A percentile compares a stretch with the other conserved stretches of the same genome.
Evolutionary conservation across 805 yeast species (phyloP).

Genomic region (Candida patagonica): DNA sequence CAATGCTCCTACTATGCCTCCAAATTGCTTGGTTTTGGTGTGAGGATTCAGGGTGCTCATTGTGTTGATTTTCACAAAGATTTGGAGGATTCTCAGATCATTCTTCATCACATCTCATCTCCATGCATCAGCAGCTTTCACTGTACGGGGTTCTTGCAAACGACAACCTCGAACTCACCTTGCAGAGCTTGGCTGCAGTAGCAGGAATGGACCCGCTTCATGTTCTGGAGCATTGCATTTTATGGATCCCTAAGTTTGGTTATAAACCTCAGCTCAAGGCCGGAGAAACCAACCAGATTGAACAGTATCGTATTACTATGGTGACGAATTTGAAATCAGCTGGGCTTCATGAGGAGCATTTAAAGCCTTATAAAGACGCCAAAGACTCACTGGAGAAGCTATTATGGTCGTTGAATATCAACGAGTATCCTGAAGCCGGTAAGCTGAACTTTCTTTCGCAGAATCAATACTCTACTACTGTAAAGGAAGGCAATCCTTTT

Average conservation of each 20-base stretch:
- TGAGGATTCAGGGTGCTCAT: constrained; percentile 45
- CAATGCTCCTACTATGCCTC: constrained; percentile 68
- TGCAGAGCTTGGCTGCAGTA: constrained; percentile 27
- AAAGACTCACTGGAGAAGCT: constrained; percentile 7
- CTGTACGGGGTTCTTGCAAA: constrained; percentile 25
- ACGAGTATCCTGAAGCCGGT: constrained; percentile 31
- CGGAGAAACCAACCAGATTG: constrained; percentile 26
- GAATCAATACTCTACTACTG: constrained; percentile 47
- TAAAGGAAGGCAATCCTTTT: constrained; percentile 29
- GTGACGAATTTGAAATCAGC: constrained; percentile 6
- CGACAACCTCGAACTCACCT: constrained; percentile 23
- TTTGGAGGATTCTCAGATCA: constrained; percentile 2
- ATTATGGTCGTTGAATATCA: constrained; percentile 24
- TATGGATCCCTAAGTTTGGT: constrained; percentile 26
- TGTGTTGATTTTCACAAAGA: constrained; percentile 2
- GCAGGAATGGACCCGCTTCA: constrained; percentile 29
- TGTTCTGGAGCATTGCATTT: constrained; percentile 21
- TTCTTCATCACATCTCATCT: background rate
- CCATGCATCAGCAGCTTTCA: constrained; percentile 30
- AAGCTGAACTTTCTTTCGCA: constrained; percentile 48
- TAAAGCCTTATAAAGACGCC: constrained; percentile 8
- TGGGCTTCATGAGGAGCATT: constrained; percentile 1
- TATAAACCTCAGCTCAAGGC: constrained; percentile 24
- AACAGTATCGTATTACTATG: constrained; percentile 26
- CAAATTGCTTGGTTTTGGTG: constrained; percentile 65